Conservation (phyloP, 148 eudicot genomes). For the Rhododendron kiyosumense region DNA sequence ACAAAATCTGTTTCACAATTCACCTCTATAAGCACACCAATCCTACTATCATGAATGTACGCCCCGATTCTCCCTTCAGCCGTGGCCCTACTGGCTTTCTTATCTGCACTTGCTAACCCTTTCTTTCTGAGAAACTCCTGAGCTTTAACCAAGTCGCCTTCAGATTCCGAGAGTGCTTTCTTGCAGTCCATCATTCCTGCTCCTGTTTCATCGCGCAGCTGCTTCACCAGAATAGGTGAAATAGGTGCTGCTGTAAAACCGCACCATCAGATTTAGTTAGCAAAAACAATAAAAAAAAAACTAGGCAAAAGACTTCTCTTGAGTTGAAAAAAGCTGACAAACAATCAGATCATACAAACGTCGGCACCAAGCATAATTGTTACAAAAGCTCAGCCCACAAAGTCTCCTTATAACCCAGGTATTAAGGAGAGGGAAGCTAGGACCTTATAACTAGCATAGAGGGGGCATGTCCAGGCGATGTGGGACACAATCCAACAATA, state of each 20-base stretch:
- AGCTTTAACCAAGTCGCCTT: constrained; percentile 73
- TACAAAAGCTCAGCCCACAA: too few species aligned
- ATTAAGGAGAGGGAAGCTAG: too few species aligned
- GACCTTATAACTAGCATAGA: too few species aligned
- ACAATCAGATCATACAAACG: not conserved
- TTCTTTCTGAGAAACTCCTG: constrained; percentile 90
- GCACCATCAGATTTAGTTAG: not conserved
- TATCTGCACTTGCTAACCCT: constrained; percentile 94
- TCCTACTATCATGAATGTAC: constrained; percentile 87
- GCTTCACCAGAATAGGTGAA: constrained; percentile 88
- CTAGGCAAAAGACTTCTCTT: not conserved
- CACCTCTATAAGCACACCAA: constrained; percentile 84
- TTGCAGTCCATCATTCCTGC: constrained; percentile 99
- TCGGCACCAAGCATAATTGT: not conserved
- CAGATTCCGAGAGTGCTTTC: constrained; percentile 81
- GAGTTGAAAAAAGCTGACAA: not conserved
- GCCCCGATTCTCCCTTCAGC: constrained; percentile 96
- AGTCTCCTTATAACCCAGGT: too few species aligned
- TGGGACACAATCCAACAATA: too few species aligned
- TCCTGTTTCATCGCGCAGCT: constrained; percentile 86
- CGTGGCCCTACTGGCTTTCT: constrained; percentile 80
- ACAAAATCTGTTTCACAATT: constrained; percentile 97
- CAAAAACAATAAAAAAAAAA: not conserved
- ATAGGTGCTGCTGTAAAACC: constrained; percentile 46
- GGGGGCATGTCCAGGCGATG: too few species aligned